These are phyloP conservation scores for Trichopus zeylanicus DNA, from an alignment of 116 monocot genomes.

Conservation along the genomic window DNA sequence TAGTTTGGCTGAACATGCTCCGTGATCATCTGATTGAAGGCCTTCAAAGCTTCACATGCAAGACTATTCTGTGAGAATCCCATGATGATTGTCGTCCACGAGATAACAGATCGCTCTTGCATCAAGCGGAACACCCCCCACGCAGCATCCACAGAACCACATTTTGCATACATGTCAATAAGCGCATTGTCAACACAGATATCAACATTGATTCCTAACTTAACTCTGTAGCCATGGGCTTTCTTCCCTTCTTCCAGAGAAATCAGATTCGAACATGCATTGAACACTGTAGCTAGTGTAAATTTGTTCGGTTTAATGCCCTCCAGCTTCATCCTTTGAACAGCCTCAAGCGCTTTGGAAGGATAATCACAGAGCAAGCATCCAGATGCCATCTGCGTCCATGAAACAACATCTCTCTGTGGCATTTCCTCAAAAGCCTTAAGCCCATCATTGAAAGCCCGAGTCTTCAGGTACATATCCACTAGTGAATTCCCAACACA, in stretches of 20 bases:
- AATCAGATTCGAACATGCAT: conserved; percentile 44
- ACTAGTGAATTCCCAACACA: conserved; percentile 61
- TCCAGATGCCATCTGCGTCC: conserved; percentile 71
- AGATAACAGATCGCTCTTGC: conserved; percentile 30
- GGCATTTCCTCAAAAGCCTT: conserved; percentile 55
- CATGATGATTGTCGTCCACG: conserved; percentile 86
- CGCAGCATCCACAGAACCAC: conserved; percentile 48
- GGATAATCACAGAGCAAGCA: conserved; percentile 45
- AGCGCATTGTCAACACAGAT: conserved; percentile 73
- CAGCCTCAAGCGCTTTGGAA: conserved; percentile 29
- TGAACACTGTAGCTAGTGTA: conserved; percentile 49
- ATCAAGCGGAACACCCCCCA: conserved; percentile 33
- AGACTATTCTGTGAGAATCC: conserved; percentile 67
- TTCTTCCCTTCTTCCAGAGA: conserved; percentile 59
- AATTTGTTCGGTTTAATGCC: conserved; percentile 66
- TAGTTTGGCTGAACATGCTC: conserved; percentile 29
- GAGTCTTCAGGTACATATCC: conserved; percentile 62
- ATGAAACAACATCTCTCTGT: conserved; percentile 57
- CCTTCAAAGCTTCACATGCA: conserved; percentile 29
- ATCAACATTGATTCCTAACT: conserved; percentile 43
- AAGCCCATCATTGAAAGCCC: conserved; percentile 12
- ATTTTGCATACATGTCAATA: conserved; percentile 81
- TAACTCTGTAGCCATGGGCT: conserved; percentile 48
- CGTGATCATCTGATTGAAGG: conserved; percentile 45
- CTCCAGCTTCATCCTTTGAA: conserved; percentile 38